Percentiles rank a stretch among this genome's conserved stretches.
Evolutionary conservation across 2,329 filamentous ascomycete genomes (phyloP).

Genomic region (Cyclaneusma minus): DNA sequence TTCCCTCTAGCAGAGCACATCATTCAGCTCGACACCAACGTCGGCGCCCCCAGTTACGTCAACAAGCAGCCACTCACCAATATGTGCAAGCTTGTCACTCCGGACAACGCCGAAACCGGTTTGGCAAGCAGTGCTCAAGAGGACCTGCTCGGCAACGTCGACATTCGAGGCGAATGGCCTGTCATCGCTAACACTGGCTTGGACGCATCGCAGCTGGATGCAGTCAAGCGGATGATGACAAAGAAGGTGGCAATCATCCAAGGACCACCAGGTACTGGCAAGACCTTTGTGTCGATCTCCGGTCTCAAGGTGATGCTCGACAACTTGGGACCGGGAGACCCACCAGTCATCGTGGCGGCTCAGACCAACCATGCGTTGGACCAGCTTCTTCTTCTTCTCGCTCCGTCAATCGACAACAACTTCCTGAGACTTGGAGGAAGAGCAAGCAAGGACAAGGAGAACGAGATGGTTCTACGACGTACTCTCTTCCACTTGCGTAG

Average conservation of each 20-base stretch:
- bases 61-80: constrained; percentile 30
- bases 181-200: constrained; percentile 28
- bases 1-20: constrained; percentile 51
- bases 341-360: constrained; percentile 64
- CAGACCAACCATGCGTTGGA: constrained; percentile 89
- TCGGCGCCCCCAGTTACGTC: constrained; percentile 37
- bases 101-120: constrained; percentile 5
- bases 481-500: constrained; percentile 49
- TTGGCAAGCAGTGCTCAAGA: constrained; percentile 9
- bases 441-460: constrained; percentile 18
- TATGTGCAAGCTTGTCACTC: constrained; percentile 27
- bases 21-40: constrained; percentile 27
- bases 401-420: constrained; percentile 37
- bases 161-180: constrained; percentile 41
- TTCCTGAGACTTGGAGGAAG: constrained; percentile 40
- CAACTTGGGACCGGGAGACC: constrained; percentile 37
- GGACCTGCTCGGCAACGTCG: constrained; percentile 26
- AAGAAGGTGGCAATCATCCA: constrained; percentile 64
- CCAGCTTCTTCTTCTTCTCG: constrained; percentile 43
- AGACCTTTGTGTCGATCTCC: constrained; percentile 67
- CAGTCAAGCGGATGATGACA: constrained; percentile 54
- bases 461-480: constrained; percentile 45
- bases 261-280: constrained; percentile 67
- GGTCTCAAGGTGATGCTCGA: constrained; percentile 50
- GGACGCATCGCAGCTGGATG: constrained; percentile 55